Conservation (phyloP, 2,329 filamentous ascomycete genomes). For the Teratosphaeriaceae sp. region DNA sequence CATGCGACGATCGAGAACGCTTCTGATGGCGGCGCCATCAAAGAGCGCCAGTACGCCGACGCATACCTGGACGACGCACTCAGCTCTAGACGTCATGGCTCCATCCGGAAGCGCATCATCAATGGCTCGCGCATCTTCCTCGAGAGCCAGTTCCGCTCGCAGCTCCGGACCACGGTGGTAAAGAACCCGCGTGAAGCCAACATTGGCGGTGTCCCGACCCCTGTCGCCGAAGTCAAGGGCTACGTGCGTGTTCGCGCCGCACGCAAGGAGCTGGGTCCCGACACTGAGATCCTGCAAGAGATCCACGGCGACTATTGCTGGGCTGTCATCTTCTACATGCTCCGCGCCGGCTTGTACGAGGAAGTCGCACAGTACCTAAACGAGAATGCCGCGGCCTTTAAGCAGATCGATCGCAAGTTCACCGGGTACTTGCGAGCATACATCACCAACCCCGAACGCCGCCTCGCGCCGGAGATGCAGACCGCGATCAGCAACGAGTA, state of each 20-base stretch:
- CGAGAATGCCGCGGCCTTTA: slow-evolving; percentile 71
- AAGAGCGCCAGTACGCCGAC: slow-evolving; percentile 67
- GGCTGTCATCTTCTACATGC: slow-evolving; percentile 87
- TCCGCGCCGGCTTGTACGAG: slow-evolving; percentile 74
- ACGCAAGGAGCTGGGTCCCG: slow-evolving; percentile 76
- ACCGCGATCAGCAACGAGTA: slow-evolving; percentile 88
- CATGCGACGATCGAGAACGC: slow-evolving; percentile 52
- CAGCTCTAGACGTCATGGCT: slow-evolving; percentile 56
- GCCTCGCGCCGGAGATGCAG: slow-evolving; percentile 71
- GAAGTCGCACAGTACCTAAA: slow-evolving; percentile 86
- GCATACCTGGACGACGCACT: slow-evolving; percentile 71
- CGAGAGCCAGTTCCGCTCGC: slow-evolving; percentile 71
- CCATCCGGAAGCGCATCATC: slow-evolving; percentile 72
- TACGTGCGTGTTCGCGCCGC: slow-evolving; percentile 77
- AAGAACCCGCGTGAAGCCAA: slow-evolving; percentile 85
- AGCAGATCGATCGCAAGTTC: slow-evolving; percentile 86
- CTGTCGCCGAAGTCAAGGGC: slow-evolving; percentile 84
- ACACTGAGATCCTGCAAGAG: slow-evolving; percentile 65
- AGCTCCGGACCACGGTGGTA: slow-evolving; percentile 69
- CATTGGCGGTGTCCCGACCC: slow-evolving; percentile 79
- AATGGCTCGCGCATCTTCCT: slow-evolving; percentile 72
- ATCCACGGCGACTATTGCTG: slow-evolving; percentile 76
- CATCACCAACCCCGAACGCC: slow-evolving; percentile 66
- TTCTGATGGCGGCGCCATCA: slow-evolving; percentile 58
- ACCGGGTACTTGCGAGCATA: slow-evolving; percentile 81